A percentile compares a stretch with the other conserved stretches of the same genome.
Conservation (phyloP, 805 yeast genomes). For the Zygotorulaspora sp. region DNA sequence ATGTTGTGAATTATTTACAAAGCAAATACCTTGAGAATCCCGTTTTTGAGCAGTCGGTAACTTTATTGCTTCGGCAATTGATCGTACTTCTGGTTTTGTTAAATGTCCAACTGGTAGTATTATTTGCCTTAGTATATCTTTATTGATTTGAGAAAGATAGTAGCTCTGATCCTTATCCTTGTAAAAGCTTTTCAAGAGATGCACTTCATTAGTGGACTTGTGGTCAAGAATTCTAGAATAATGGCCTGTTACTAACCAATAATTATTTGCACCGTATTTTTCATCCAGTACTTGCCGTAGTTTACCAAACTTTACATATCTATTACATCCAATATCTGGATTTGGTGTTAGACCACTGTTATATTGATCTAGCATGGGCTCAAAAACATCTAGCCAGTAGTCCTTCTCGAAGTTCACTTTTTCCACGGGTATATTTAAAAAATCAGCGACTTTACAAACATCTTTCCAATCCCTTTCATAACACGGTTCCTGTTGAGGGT, state of each 20-base stretch:
- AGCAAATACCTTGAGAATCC: conserved; percentile 93
- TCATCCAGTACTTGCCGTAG: conserved; percentile 52
- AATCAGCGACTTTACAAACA: conserved; percentile 59
- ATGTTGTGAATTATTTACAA: conserved; percentile 61
- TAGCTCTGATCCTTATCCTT: conserved; percentile 82
- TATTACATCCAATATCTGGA: conserved; percentile 89
- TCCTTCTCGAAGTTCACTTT: conserved; percentile 83
- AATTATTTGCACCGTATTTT: conserved; percentile 39
- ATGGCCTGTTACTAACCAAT: conserved; percentile 93
- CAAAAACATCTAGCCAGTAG: conserved; percentile 89
- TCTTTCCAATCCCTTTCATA: conserved; percentile 87
- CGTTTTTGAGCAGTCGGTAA: conserved; percentile 72
- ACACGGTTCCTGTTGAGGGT: conserved; percentile 50
- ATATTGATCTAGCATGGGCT: conserved; percentile 81
- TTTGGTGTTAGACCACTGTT: conserved; percentile 79
- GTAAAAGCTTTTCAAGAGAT: conserved; percentile 55
- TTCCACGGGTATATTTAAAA: conserved; percentile 62
- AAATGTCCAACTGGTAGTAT: conserved; percentile 80
- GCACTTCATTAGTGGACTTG: conserved; percentile 32
- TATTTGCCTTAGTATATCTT: conserved; percentile 43
- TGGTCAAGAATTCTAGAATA: conserved; percentile 51
- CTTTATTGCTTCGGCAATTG: conserved; percentile 50
- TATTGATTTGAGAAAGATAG: conserved; percentile 66
- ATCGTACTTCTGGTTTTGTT: conserved; percentile 68
- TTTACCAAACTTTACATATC: conserved; percentile 79